Conservation (phyloP, 2,329 filamentous ascomycete genomes). For the Juglanconis sp. region DNA sequence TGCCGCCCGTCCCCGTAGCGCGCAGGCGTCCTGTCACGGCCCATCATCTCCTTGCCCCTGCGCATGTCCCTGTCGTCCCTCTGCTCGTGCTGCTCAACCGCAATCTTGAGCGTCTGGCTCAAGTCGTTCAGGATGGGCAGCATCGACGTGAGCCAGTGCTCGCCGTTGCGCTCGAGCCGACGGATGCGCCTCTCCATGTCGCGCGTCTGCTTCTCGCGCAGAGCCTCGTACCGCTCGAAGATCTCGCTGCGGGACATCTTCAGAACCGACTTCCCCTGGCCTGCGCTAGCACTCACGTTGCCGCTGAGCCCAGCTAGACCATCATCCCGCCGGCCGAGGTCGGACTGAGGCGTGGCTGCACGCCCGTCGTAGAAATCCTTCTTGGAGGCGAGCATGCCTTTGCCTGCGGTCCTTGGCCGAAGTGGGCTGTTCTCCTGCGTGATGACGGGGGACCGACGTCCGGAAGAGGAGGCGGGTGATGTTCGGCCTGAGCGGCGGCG, state of each 20-base stretch:
- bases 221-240: constrained; percentile 14
- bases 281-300: background rate
- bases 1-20: background rate
- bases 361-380: constrained; percentile 7
- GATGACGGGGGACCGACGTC: background rate
- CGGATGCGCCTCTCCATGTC: constrained; percentile 47
- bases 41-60: background rate
- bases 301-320: too few relatives aligned
- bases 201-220: constrained; percentile 11
- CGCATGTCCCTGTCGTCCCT: background rate
- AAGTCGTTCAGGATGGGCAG: constrained; percentile 44
- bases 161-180: constrained; percentile 44
- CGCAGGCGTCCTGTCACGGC: background rate
- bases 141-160: constrained; percentile 42
- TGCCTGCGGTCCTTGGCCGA: constrained; percentile 13
- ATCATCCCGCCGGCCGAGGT: too few relatives aligned
- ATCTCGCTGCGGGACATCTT: constrained; percentile 12
- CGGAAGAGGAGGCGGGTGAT: constrained; percentile 3
- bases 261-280: background rate
- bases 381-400: constrained; percentile 5
- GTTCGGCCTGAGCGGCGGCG: background rate
- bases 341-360: background rate
- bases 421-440: background rate
- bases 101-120: constrained; percentile 31
- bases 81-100: background rate